Evolutionary conservation across 371 early-diverging fungal genomes (phyloP).

Genomic region (Mucor circinelloides): DNA sequence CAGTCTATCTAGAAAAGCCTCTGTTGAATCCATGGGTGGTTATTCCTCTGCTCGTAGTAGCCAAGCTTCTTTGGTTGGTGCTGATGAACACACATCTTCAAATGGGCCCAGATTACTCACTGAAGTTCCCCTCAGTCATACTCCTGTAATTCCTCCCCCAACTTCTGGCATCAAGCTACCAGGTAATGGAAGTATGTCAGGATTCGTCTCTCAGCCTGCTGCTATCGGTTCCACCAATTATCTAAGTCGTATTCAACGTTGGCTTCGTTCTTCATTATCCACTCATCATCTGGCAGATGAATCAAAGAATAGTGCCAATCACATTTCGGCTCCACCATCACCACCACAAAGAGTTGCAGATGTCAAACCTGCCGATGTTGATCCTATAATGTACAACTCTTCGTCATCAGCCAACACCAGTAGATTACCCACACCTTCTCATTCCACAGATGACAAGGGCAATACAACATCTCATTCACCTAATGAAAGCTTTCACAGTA

Average conservation of each 20-base stretch:
- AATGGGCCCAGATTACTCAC: constrained; percentile 14
- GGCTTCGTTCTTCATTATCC: constrained; percentile 48
- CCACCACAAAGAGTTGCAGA: constrained; percentile 20
- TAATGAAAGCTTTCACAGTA: constrained; percentile 4
- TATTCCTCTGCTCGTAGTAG: constrained; percentile 40
- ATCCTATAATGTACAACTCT: neutral
- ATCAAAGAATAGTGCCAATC: neutral
- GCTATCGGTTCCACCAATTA: constrained; percentile 41
- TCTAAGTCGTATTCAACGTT: constrained; percentile 44
- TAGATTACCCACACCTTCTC: constrained; percentile 14
- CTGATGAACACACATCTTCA: constrained; percentile 8
- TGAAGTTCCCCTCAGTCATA: constrained; percentile 25
- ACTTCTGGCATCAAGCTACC: constrained; percentile 9
- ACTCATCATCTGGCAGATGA: constrained; percentile 33
- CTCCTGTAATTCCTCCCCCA: constrained; percentile 3
- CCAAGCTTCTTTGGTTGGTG: constrained; percentile 35
- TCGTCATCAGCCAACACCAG: neutral
- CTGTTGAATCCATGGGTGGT: constrained; percentile 39
- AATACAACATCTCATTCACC: constrained; percentile 1
- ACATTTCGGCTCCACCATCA: constrained; percentile 6
- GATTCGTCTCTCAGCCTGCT: constrained; percentile 36
- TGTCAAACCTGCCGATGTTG: constrained; percentile 13
- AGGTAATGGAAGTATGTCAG: constrained; percentile 17
- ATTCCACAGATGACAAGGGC: constrained; percentile 13
- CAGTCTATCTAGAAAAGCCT: constrained; percentile 39